A percentile compares a stretch with the other conserved stretches of the same genome.
phyloP scores from a whole-genome alignment of 345 rosid genomes.

The Lepidium africanum region DNA sequence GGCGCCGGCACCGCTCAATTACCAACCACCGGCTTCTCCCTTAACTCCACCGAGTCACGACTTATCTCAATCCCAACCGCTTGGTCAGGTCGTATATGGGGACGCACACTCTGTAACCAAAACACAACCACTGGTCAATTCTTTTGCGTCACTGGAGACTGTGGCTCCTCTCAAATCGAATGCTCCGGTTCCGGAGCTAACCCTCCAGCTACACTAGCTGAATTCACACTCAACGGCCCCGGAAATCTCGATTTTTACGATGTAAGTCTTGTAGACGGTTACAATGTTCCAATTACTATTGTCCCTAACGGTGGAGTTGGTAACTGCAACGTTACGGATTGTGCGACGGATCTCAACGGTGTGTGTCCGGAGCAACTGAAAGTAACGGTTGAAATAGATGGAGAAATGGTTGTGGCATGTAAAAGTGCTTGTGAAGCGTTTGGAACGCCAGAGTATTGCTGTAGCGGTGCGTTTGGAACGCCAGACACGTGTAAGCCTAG shows the following conservation, averaged over 20 bases:
- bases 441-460: constrained; percentile 44
- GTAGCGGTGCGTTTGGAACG: constrained; percentile 41
- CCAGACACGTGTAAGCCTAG: constrained; percentile 46
- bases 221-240: constrained; percentile 43
- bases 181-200: constrained; percentile 44
- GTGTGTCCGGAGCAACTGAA: constrained; percentile 41
- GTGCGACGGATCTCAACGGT: constrained; percentile 39
- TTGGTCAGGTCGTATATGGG: constrained; percentile 70
- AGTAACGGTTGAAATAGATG: constrained; percentile 26
- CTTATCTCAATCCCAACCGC: constrained; percentile 31
- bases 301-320: constrained; percentile 35
- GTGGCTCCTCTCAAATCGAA: constrained; percentile 36
- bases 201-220: constrained; percentile 52
- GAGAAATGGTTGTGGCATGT: constrained; percentile 32
- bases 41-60: constrained; percentile 31
- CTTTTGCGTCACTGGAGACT: constrained; percentile 54
- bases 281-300: constrained; percentile 48
- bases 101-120: constrained; percentile 41
- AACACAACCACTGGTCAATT: constrained; percentile 38
- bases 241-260: constrained; percentile 48
- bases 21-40: constrained; percentile 49
- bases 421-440: constrained; percentile 58
- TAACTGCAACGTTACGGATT: constrained; percentile 39
- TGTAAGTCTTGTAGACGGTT: constrained; percentile 65
- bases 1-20: constrained; percentile 40